Conservation (phyloP, 106 monocot genomes). For the Dactylorhiza incarnata region DNA sequence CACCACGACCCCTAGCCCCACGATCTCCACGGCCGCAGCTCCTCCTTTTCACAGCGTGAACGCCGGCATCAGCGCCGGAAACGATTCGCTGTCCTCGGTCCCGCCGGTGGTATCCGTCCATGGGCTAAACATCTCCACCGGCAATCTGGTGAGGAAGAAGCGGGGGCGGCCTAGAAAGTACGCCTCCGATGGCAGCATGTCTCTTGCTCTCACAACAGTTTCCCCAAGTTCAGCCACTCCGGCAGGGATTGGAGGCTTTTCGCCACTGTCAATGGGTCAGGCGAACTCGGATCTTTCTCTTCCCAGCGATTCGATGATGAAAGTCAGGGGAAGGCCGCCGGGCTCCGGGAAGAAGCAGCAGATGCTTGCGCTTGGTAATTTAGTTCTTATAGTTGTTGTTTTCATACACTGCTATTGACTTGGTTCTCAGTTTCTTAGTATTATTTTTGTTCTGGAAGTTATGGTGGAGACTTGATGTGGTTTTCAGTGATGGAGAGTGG, state of each 20-base stretch:
- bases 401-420: neutral
- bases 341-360: conserved; percentile 57
- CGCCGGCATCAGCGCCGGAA: neutral
- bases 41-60: neutral
- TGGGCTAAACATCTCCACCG: neutral
- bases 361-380: conserved; percentile 47
- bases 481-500: neutral
- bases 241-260: neutral
- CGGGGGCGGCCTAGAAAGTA: conserved; percentile 64
- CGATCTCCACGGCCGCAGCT: neutral
- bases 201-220: conserved; percentile 13
- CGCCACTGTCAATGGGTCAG: neutral
- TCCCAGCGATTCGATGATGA: conserved; percentile 8
- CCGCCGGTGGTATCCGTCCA: neutral
- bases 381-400: conserved; percentile 6
- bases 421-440: neutral
- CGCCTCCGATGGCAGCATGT: conserved; percentile 39
- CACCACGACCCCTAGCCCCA: neutral
- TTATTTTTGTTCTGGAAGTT: neutral
- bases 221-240: conserved; percentile 11
- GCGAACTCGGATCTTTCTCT: neutral
- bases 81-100: neutral
- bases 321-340: conserved; percentile 39
- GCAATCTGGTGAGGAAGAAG: conserved; percentile 3
- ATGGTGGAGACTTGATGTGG: neutral